Evolutionary conservation across 805 yeast genomes (phyloP).

Genomic region (Hanseniaspora hatyaiensis): DNA sequence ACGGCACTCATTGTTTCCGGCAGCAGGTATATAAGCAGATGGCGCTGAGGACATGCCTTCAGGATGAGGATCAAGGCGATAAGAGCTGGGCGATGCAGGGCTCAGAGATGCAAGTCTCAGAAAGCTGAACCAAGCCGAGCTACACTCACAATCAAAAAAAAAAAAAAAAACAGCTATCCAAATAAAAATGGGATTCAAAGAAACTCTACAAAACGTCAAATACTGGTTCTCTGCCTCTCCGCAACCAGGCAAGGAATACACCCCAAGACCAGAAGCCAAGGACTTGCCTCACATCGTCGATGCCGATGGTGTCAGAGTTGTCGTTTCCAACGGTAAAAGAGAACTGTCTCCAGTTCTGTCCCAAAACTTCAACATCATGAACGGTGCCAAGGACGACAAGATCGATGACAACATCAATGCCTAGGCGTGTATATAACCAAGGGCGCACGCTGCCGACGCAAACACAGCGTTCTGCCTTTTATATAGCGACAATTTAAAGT

Average conservation of each 20-base stretch:
- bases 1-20: too few species aligned
- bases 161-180: not conserved
- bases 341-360: conserved; percentile 24
- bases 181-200: conserved; percentile 17
- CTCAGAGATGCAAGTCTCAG: too few species aligned
- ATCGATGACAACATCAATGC: conserved; percentile 20
- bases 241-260: conserved; percentile 23
- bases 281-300: conserved; percentile 25
- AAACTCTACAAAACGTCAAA: conserved; percentile 20
- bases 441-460: too few species aligned
- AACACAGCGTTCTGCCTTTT: too few species aligned
- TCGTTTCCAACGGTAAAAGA: conserved; percentile 25
- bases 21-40: too few species aligned
- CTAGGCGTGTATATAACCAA: too few species aligned
- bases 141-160: too few species aligned
- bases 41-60: too few species aligned
- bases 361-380: conserved; percentile 20
- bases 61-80: too few species aligned
- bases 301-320: conserved; percentile 23
- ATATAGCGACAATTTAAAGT: too few species aligned
- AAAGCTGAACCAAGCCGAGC: not conserved
- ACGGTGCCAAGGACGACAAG: conserved; percentile 11
- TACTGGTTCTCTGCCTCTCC: conserved; percentile 22
- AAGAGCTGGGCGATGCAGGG: too few species aligned
- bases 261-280: conserved; percentile 21